Evolutionary conservation across 306 rosid genomes (phyloP), one percentile per base, ranked within the genome.

Genomic region (Castanea crenata): DNA sequence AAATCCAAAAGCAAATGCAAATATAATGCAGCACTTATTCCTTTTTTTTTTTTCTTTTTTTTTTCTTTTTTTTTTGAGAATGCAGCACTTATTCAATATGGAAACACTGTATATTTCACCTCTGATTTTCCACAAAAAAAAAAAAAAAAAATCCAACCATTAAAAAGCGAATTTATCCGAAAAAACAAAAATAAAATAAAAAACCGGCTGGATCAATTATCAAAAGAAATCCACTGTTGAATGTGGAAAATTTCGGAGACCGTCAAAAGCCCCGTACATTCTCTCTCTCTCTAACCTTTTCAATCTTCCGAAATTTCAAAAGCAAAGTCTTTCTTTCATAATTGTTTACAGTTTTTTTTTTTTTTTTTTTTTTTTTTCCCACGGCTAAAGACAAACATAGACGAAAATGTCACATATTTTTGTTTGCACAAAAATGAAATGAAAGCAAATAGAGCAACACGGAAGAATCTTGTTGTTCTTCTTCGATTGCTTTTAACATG

Each of bases 401-500:
- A 27, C 9, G 63, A 74, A 49, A 72, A 57, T 38, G 21, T 55
- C 35, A 44, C 18, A 31, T 64, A 34, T 13, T 19, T 4, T 19
- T 2, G 57, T 57, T 73, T 55, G 25, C 65, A 74, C 18, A 55
- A 27, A 29, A 15, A 76, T 58, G 83, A 70, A 52, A 62, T 64
- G 79, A 80, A 67, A 44, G 63, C 70, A 51, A 64, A 16, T 41
- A 57, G 46, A 55, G 15, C 9, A 25, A 4, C 54, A 75, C 58
- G 29, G 44, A 55, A 69, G 32, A 74, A 52, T 64, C 16, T 34
- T 41, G 56, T 38, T 52, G 23, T 34, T 21, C 72, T 56, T 58
- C 23, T 21, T 54, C 71, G 19, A 31, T 62, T 71, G 19, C 57
- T 78, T 65, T 75, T 73, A 82, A 74, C 77, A 93, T 95, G 99